Evolutionary conservation across 2,329 filamentous ascomycete genomes (phyloP).

Genomic region (Penicillium italicum): DNA sequence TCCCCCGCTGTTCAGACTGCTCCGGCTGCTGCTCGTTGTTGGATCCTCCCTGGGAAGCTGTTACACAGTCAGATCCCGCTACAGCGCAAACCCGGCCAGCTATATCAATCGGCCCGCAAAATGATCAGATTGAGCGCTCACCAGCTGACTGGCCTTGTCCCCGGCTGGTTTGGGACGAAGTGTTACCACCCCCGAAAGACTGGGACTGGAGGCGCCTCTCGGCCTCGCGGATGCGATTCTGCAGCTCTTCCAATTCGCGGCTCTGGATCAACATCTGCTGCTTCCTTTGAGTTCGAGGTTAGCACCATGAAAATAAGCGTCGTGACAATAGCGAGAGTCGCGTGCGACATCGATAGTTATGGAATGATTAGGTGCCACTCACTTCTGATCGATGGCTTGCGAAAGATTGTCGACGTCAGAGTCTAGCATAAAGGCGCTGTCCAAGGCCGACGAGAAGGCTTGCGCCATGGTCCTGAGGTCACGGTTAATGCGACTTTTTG

Average conservation of each 20-base stretch:
- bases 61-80: conserved; percentile 13
- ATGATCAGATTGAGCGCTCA: conserved; percentile 23
- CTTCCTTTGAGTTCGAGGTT: conserved; percentile 61
- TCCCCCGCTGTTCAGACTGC: conserved; percentile 10
- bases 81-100: conserved; percentile 2
- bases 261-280: conserved; percentile 70
- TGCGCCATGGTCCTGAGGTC: conserved; percentile 72
- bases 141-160: conserved; percentile 20
- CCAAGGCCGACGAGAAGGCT: conserved; percentile 80
- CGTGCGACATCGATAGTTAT: conserved; percentile 13
- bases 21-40: conserved; percentile 4
- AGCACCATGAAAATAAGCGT: not conserved
- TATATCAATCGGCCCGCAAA: conserved; percentile 7
- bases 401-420: conserved; percentile 70
- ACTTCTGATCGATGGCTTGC: conserved; percentile 78
- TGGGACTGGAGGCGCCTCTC: conserved; percentile 66
- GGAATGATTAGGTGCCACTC: conserved; percentile 34
- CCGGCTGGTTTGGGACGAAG: conserved; percentile 3
- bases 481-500: conserved; percentile 23
- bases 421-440: conserved; percentile 86
- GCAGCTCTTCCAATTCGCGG: conserved; percentile 79
- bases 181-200: conserved; percentile 18
- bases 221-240: conserved; percentile 77
- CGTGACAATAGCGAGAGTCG: not conserved
- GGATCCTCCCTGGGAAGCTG: conserved; percentile 15